Evolutionary conservation across 306 rosid genomes (phyloP), one percentile per base, ranked within the genome.

Genomic region (Medicago lupulina): DNA sequence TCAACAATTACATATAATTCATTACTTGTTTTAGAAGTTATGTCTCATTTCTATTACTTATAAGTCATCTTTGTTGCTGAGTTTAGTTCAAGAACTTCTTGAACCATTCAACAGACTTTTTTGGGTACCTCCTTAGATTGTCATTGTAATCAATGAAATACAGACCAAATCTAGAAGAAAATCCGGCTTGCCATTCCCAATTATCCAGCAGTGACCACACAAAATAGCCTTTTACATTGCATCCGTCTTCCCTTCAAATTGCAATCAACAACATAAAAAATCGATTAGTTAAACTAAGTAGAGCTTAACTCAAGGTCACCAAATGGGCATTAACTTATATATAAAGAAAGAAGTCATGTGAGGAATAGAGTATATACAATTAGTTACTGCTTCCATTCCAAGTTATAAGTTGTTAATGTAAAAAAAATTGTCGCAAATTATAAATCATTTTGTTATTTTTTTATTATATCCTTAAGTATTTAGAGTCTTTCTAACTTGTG

Each of bases 161-260:
- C 14, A 93, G 83, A 61, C 98, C 98, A 86, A 93, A 91, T 72
- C 98, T 85, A 3, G 96, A 91, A 51, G 85, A 67, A 75, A 69
- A 93, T 65, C 98, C 97, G 49, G 92, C 85, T 44, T 81, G 73
- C 96, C 97, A 93, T 50, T 91, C 98, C 96, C 93, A 93, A 13
- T 93, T 91, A 81, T 91, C 97, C 74, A 91, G 23, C 2, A 91
- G 65, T 72, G 98, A 91, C 98, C 98, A 93, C 8, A 50, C 96
- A 76, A 93, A 91, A 75, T 93, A 93, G 55, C 97, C 97, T 54
- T 76, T 86, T 43, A 91, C 98, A 76, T 93, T 91, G 84, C 98
- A 93, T 1, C 92, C 96, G 76, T 93, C 96, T 71, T 93, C 85
- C 25, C 98, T 89, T 76, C 82, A 28, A 28, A 28, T 28, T 28